These are phyloP conservation scores for Quercus agrifolia DNA, from an alignment of 306 rosid species.

Conservation along the genomic window DNA sequence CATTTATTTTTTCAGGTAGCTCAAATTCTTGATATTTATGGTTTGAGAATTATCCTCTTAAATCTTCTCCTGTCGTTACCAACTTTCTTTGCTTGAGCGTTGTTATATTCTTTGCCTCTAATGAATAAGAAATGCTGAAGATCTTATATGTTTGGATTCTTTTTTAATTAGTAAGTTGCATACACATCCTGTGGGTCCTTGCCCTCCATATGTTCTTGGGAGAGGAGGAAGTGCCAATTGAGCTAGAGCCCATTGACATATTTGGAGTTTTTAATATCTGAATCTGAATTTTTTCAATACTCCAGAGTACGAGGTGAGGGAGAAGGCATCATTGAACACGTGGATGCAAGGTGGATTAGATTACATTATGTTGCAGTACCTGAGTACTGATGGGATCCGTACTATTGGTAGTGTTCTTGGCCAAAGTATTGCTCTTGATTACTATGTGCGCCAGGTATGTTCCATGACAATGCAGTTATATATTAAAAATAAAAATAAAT, in stretches of 20 bases:
- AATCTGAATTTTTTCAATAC: slow-evolving; percentile 20
- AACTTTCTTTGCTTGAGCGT: not conserved
- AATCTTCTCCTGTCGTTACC: not conserved
- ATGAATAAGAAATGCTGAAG: not conserved
- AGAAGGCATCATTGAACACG: slow-evolving; percentile 64
- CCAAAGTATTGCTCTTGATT: slow-evolving; percentile 98
- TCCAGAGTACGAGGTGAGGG: slow-evolving; percentile 93
- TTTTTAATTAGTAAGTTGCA: too few relatives aligned
- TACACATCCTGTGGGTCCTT: not conserved
- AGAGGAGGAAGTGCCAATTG: too few relatives aligned
- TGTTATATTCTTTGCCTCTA: not conserved
- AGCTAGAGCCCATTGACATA: not conserved
- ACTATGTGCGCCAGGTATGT: slow-evolving; percentile 90
- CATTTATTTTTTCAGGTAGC: not conserved
- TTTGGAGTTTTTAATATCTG: not conserved
- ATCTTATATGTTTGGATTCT: not conserved
- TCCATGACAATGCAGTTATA: not conserved
- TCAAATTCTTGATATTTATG: not conserved
- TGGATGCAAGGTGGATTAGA: slow-evolving; percentile 99
- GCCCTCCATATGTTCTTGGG: not conserved
- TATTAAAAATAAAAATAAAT: too few relatives aligned
- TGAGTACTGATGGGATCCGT: slow-evolving; percentile 89
- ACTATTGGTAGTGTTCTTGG: slow-evolving; percentile 96
- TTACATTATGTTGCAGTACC: slow-evolving; percentile 91
- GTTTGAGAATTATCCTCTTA: not conserved